Percentiles rank a stretch among this genome's conserved stretches.
These are phyloP conservation scores for Fusarium sp. DNA, from an alignment of 2,329 filamentous ascomycete genomes.

Conservation along the genomic window DNA sequence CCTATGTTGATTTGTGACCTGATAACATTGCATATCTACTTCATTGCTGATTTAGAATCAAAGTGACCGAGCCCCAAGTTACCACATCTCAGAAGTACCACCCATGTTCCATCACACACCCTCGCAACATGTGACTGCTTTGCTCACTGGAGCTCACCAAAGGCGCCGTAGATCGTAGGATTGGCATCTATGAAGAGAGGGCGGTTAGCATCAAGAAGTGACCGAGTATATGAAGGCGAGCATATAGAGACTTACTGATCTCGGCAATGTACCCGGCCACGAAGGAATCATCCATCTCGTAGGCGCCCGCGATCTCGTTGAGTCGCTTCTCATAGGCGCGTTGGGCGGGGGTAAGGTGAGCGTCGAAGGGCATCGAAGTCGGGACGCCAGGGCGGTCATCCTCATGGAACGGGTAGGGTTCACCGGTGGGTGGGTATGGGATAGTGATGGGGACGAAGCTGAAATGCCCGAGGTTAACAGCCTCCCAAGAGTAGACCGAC, in stretches of 20 bases:
- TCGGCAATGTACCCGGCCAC: not conserved
- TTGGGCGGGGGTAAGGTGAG: not conserved
- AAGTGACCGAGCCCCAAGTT: not conserved
- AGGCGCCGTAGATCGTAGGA: not conserved
- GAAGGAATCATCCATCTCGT: not conserved
- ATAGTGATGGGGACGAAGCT: conserved; percentile 9
- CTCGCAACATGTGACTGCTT: not conserved
- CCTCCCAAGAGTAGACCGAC: conserved; percentile 13
- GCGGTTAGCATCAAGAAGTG: not conserved
- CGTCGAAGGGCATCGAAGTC: not conserved
- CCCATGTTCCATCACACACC: not conserved
- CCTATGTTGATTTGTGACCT: not conserved
- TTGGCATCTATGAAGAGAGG: not conserved
- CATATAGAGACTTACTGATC: not conserved
- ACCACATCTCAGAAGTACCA: not conserved
- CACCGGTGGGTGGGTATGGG: not conserved
- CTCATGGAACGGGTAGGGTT: conserved; percentile 8
- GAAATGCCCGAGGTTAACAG: not conserved
- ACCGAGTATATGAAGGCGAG: not conserved
- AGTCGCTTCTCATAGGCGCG: not conserved
- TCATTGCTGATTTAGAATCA: not conserved
- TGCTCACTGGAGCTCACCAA: not conserved
- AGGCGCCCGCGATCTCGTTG: not conserved
- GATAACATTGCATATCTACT: not conserved
- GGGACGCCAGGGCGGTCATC: not conserved